These are phyloP conservation scores for Daldinia sp. DNA, from an alignment of 2,329 filamentous ascomycete genomes.

Conservation along the genomic window DNA sequence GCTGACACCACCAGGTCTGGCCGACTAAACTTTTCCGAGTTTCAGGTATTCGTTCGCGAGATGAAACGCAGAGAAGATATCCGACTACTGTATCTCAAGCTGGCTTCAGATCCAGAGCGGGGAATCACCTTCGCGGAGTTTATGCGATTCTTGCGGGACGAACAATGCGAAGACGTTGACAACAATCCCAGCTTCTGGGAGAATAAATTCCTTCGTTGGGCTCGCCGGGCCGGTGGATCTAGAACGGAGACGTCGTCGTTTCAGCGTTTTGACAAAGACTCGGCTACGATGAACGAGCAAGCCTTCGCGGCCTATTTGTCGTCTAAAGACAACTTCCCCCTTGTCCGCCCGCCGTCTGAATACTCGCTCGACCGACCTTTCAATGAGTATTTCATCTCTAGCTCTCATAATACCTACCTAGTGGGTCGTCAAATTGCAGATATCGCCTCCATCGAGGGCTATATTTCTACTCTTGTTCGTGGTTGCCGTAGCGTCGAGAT, in stretches of 20 bases:
- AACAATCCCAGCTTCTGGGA: conserved; percentile 76
- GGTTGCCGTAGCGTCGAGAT: conserved; percentile 97
- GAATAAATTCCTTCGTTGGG: conserved; percentile 76
- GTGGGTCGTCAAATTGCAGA: conserved; percentile 90
- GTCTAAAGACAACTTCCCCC: conserved; percentile 78
- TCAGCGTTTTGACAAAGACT: conserved; percentile 60
- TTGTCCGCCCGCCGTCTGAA: conserved; percentile 70
- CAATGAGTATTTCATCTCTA: conserved; percentile 98
- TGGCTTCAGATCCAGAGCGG: conserved; percentile 68
- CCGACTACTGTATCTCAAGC: conserved; percentile 74
- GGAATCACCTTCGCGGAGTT: conserved; percentile 82
- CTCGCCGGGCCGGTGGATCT: conserved; percentile 68
- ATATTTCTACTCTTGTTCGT: conserved; percentile 87
- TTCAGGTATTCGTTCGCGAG: conserved; percentile 83
- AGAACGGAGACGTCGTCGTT: conserved; percentile 56
- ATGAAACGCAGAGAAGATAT: conserved; percentile 90
- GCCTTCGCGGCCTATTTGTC: conserved; percentile 83
- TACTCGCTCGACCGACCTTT: conserved; percentile 82
- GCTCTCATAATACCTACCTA: conserved; percentile 98
- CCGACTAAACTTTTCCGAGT: conserved; percentile 81
- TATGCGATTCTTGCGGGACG: conserved; percentile 76
- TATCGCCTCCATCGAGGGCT: conserved; percentile 92
- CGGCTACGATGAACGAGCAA: conserved; percentile 77
- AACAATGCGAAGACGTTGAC: conserved; percentile 82
- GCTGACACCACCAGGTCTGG: conserved; percentile 75